These are phyloP conservation scores for Chalaropsis thielavioides DNA, from an alignment of 2,329 filamentous ascomycete species.

Conservation along the genomic window DNA sequence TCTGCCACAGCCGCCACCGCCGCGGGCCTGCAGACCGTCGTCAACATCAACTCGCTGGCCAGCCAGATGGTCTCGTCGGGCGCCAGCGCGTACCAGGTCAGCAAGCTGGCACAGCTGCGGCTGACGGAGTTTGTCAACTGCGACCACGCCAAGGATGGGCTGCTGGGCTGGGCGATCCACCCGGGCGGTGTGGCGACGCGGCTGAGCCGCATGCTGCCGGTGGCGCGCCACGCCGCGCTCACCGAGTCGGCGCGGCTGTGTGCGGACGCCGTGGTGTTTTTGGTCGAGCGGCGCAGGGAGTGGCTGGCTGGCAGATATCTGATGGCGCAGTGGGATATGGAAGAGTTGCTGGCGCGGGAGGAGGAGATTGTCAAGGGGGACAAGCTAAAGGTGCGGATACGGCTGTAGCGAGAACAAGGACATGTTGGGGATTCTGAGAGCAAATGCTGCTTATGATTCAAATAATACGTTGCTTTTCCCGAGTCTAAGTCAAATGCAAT, in stretches of 20 bases:
- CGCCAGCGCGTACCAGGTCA: conserved; percentile 31
- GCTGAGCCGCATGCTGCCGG: conserved; percentile 12
- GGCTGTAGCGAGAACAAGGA: background rate
- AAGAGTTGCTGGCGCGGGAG: conserved; percentile 29
- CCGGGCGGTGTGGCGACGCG: conserved; percentile 29
- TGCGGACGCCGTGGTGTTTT: conserved; percentile 31
- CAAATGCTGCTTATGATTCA: background rate
- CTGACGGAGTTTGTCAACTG: conserved; percentile 35
- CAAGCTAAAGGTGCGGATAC: conserved; percentile 19
- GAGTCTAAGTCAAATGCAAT: background rate
- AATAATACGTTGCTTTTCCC: background rate
- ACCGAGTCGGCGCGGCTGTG: conserved; percentile 28
- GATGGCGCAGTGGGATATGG: conserved; percentile 34
- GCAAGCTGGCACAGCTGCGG: conserved; percentile 35
- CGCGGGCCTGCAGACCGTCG: conserved; percentile 22
- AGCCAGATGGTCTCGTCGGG: conserved; percentile 26
- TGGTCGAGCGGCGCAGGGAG: conserved; percentile 28
- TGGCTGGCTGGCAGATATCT: conserved; percentile 34
- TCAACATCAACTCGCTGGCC: conserved; percentile 34
- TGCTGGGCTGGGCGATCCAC: conserved; percentile 29
- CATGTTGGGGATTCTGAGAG: no score
- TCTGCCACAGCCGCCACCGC: background rate
- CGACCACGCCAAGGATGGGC: conserved; percentile 32
- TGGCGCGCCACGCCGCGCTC: conserved; percentile 18
- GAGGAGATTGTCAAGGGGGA: conserved; percentile 28